Base-by-base conservation (phyloP, 2,329 filamentous ascomycete species). In the Neonectria magnoliae region DNA sequence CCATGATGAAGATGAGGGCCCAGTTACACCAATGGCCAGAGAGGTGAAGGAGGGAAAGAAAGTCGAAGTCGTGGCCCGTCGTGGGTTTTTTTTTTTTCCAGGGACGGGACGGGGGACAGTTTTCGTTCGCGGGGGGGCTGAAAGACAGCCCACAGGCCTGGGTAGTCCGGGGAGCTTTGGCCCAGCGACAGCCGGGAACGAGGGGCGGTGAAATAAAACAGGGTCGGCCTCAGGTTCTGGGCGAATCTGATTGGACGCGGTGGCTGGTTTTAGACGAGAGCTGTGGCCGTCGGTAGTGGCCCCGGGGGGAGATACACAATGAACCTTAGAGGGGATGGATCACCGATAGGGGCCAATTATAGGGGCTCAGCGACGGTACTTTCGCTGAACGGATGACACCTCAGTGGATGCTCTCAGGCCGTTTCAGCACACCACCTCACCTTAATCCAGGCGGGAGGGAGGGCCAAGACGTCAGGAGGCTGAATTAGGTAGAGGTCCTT, bases 1-100 rank as follows among this genome's bases (percentile, higher is more conserved):
- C 76, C 77, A 79, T 79, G 44, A 64, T 77, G 75, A 70, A 68
- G 68, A 70, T 64, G 44, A 64, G 66, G 67, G 64, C 67, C 54
- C 61, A 64, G 68, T 64, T 60, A 48, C 47, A 62, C 61, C 70
- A 74, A 76, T 76, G 71, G 71, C 68, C 67, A 70, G 57, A 62
- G 57, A 62, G 64, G 57, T 67, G 16, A 68, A 62, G 57, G 68
- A 57, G 59, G 57, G 60, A 62, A 66, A 61, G 57, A 48, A 42
- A 59, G 42, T 29, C 18, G 45, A 58, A 65, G 57, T 65, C 54
- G 59, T 33, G 62, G 53, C 57, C 57, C 36, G 53, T 57, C 38
- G 68, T 59, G 55, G 56, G 61, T 64, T 68, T 72, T 68, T 72
- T 29, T 73, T 73, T 66, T 62, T 73, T 66, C 60, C 60, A 56